Conservation (phyloP, 1,139 yeast species). For the Candida neerlandica region DNA sequence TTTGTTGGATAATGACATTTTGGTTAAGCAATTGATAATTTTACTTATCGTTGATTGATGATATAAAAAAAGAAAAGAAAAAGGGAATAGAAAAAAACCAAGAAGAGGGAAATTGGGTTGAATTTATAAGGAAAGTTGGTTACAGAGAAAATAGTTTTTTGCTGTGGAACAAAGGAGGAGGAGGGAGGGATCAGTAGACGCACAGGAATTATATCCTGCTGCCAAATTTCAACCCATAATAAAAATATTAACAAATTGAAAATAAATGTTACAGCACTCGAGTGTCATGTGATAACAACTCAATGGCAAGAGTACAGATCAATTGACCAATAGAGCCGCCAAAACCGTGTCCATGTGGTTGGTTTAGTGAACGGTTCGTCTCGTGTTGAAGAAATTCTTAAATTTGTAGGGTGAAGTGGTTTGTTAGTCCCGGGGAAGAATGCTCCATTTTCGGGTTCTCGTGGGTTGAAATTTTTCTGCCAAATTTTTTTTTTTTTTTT, state of each 20-base stretch:
- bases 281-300: neutral
- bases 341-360: neutral
- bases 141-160: neutral
- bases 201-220: neutral
- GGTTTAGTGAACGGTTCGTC: too few relatives aligned
- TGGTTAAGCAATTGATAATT: constrained; percentile 13
- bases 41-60: constrained; percentile 1
- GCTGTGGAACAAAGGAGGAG: neutral
- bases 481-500: neutral
- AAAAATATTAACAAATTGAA: neutral
- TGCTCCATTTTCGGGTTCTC: constrained; percentile 5
- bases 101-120: neutral
- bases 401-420: neutral
- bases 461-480: neutral
- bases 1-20: constrained; percentile 89
- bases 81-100: constrained; percentile 2
- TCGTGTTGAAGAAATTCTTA: neutral
- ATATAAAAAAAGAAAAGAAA: neutral
- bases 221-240: neutral
- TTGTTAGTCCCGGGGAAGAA: constrained; percentile 6
- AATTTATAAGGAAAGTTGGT: constrained; percentile 5
- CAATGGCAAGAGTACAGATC: neutral
- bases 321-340: neutral
- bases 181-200: constrained; percentile 4
- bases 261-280: neutral